Percentiles rank a stretch among this genome's conserved stretches.
These are phyloP conservation scores for Aureococcus anophagefferens DNA, from an alignment of 108 stramenopile species.

Conservation along the genomic window DNA sequence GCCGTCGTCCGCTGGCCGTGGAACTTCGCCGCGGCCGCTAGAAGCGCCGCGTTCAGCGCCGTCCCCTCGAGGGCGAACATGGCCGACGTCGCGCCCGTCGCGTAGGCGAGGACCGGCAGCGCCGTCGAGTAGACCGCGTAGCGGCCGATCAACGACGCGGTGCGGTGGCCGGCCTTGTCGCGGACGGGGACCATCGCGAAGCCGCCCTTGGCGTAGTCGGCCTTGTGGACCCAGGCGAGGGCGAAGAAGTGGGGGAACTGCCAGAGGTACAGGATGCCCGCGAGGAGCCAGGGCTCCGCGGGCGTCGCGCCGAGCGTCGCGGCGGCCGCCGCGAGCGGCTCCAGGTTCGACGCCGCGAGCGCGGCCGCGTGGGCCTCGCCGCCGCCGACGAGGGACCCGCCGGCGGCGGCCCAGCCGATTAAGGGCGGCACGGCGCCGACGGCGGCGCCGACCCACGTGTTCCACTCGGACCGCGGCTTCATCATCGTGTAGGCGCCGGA, in stretches of 20 bases:
- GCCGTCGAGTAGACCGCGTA: constrained; percentile 74
- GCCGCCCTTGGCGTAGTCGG: constrained; percentile 57
- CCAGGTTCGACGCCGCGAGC: not conserved
- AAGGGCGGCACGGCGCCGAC: constrained; percentile 97
- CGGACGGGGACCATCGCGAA: constrained; percentile 69
- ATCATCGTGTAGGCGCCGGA: constrained; percentile 88
- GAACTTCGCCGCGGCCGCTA: constrained; percentile 64
- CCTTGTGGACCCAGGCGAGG: constrained; percentile 81
- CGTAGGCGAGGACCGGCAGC: constrained; percentile 67
- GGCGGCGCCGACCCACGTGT: constrained; percentile 96
- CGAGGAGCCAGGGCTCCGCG: constrained; percentile 48
- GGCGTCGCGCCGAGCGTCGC: not conserved
- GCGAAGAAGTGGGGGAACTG: constrained; percentile 99
- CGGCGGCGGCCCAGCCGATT: constrained; percentile 95
- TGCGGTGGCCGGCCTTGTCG: constrained; percentile 61
- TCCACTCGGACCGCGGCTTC: constrained; percentile 79
- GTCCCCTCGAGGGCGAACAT: constrained; percentile 93
- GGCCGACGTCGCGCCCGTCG: constrained; percentile 69
- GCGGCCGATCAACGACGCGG: constrained; percentile 62
- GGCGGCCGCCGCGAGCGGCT: not conserved
- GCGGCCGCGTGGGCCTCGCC: constrained; percentile 44
- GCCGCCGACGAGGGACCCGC: constrained; percentile 54
- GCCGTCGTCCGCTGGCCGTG: constrained; percentile 67
- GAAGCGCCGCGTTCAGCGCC: constrained; percentile 50
- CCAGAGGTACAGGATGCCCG: constrained; percentile 82